Evolutionary conservation across 176 grass and related monocot species (phyloP).

Genomic region (Avena eriantha): DNA sequence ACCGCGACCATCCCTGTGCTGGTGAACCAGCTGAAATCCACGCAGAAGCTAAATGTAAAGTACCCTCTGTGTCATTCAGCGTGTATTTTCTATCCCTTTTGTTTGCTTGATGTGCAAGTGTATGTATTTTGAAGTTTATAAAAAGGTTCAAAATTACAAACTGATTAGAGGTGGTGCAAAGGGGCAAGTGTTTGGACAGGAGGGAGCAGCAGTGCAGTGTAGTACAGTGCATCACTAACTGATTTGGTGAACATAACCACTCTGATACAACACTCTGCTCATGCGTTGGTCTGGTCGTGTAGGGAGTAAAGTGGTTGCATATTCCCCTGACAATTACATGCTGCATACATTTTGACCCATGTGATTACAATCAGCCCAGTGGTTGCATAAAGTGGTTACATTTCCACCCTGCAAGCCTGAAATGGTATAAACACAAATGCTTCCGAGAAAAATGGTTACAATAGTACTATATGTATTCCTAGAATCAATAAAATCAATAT

Average conservation of each 20-base stretch:
- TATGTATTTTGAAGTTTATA: neutral
- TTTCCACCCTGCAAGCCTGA: neutral
- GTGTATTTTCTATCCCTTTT: slow-evolving; percentile 27
- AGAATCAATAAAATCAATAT: neutral
- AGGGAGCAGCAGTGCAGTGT: too few relatives aligned
- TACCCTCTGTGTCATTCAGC: slow-evolving; percentile 17
- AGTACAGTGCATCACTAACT: too few relatives aligned
- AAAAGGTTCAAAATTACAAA: too few relatives aligned
- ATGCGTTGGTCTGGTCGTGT: neutral
- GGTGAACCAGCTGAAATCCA: slow-evolving; percentile 71
- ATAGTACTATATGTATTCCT: neutral
- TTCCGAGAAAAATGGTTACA: neutral
- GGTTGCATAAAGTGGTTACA: too few relatives aligned
- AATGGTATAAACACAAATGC: neutral
- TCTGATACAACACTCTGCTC: neutral
- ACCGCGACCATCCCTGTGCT: slow-evolving; percentile 64
- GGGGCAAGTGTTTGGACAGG: too few relatives aligned
- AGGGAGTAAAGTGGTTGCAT: slow-evolving; percentile 15
- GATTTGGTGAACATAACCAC: too few relatives aligned
- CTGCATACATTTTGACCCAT: neutral
- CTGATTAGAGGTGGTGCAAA: too few relatives aligned
- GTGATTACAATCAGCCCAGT: too few relatives aligned
- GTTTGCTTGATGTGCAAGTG: slow-evolving; percentile 15
- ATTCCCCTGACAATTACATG: slow-evolving; percentile 14
- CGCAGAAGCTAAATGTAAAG: slow-evolving; percentile 68